Percentiles rank a stretch among this genome's conserved stretches.
Conservation (phyloP, 2,329 filamentous ascomycete species). For the Aspergillus calidoustus region DNA sequence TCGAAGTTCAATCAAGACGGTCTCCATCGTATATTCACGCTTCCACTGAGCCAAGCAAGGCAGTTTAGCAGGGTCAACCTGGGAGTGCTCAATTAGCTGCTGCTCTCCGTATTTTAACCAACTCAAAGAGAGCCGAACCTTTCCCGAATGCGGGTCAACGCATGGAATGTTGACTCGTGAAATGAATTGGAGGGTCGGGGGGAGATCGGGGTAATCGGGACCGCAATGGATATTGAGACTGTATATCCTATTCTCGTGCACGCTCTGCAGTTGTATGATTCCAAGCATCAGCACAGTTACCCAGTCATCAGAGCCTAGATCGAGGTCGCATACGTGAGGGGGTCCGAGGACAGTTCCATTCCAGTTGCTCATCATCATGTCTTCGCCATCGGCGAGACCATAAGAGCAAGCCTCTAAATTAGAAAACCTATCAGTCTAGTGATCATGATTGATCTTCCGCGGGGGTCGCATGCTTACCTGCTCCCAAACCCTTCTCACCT, state of each 20-base stretch:
- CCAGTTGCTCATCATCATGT: slow-evolving; percentile 98
- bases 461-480: slow-evolving; percentile 56
- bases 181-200: slow-evolving; percentile 88
- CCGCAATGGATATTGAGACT: slow-evolving; percentile 97
- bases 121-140: slow-evolving; percentile 51
- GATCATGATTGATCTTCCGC: slow-evolving; percentile 9
- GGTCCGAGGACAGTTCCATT: slow-evolving; percentile 97
- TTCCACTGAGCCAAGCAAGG: slow-evolving; percentile 90
- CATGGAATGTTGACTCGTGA: slow-evolving; percentile 97
- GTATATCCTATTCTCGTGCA: slow-evolving; percentile 98
- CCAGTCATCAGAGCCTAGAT: slow-evolving; percentile 1
- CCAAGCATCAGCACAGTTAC: slow-evolving; percentile 20
- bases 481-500: slow-evolving; percentile 95
- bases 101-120: neutral
- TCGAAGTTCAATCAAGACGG: slow-evolving; percentile 82
- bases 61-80: slow-evolving; percentile 83
- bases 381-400: slow-evolving; percentile 89
- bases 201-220: slow-evolving; percentile 82
- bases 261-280: slow-evolving; percentile 64
- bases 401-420: slow-evolving; percentile 89
- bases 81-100: slow-evolving; percentile 17
- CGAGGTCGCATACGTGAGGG: slow-evolving; percentile 73
- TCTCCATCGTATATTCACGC: slow-evolving; percentile 93
- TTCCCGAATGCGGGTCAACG: slow-evolving; percentile 78
- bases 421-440: slow-evolving; percentile 31